Evolutionary conservation across 805 yeast genomes (phyloP), one percentile per base, ranked within the genome.

Genomic region (Candida lessepsii): DNA sequence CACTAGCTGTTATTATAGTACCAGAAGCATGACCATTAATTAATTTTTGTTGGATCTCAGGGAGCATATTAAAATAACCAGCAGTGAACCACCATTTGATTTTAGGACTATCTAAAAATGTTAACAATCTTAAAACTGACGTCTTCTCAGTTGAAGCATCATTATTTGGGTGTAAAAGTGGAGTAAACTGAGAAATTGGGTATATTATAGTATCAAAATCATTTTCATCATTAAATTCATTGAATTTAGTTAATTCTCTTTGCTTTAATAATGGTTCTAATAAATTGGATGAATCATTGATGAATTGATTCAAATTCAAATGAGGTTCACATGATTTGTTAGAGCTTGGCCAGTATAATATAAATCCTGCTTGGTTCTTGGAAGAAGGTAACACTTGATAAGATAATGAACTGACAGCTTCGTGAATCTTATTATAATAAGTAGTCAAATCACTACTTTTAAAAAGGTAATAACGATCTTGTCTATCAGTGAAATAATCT

Each of bases 401-500:
- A 49, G 95, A 85, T 34, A 91, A 57, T 10, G 76, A 64, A n/a
- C 83, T 64, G 3, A 93, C 71, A 0, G 89, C 78, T 23, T 65
- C 60, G 43, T 86, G 95, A 18, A 93, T 64, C n/a, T 68, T 63
- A 60, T 71, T 80, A 60, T 86, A 90, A 60, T 89, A 90, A 49
- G 86, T 79, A 0, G 95, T 62, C 24, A 93, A 67, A 0, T 58
- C 55, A 9, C 57, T 55, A 34, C 80, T 76, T 37, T 73, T 73
- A 61, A 93, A 85, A 11, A 83, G 41, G 51, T 89, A 86, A 62
- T 93, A 93, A 35, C 99, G 70, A 61, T 93, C 99, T 59, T 93
- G 99, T 48, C 99, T 78, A 60, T 91, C 83, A 3, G 96, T 86
- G 63, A 93, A 93, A 61, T 93, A 93, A 63, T 93, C 99, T 26